These are phyloP conservation scores for Yarrowia deformans DNA, from an alignment of 805 yeast species.

Conservation along the genomic window DNA sequence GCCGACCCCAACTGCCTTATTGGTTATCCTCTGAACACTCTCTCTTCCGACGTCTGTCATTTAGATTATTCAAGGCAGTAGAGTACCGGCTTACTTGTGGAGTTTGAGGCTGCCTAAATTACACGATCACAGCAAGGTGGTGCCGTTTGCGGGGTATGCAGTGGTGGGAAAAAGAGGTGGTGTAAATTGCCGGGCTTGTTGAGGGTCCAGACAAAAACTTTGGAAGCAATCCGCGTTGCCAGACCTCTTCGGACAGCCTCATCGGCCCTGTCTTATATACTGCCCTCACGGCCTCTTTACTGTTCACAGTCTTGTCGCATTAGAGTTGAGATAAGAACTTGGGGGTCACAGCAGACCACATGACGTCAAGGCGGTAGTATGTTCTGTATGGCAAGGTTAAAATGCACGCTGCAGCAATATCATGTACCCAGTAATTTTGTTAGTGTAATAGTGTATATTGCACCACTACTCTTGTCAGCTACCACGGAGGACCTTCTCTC, in stretches of 20 bases:
- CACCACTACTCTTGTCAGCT: constrained; percentile 4
- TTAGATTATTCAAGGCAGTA: not conserved
- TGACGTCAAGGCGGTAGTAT: constrained; percentile 36
- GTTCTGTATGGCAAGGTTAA: not conserved
- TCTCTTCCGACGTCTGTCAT: not conserved
- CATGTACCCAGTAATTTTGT: constrained; percentile 13
- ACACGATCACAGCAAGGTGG: not conserved
- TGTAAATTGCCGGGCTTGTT: not conserved
- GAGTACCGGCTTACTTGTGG: not conserved
- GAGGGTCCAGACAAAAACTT: not conserved
- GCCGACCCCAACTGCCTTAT: no score
- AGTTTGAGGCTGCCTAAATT: not conserved
- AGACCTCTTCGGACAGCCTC: not conserved
- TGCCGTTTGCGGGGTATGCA: constrained; percentile 21
- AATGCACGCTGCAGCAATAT: constrained; percentile 14
- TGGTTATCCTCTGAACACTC: not conserved
- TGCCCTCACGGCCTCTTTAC: no score
- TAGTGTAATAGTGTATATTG: not conserved
- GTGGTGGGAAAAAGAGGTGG: not conserved
- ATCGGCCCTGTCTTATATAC: no score
- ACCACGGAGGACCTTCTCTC: not conserved
- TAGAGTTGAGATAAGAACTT: constrained; percentile 32
- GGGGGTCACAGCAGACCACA: constrained; percentile 25
- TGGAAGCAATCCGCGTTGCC: not conserved
- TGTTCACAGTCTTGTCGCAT: not conserved